Percentiles rank a stretch among this genome's conserved stretches.
Evolutionary conservation across 2,329 filamentous ascomycete genomes (phyloP).

Genomic region (Aspergillus pseudoglaucus): DNA sequence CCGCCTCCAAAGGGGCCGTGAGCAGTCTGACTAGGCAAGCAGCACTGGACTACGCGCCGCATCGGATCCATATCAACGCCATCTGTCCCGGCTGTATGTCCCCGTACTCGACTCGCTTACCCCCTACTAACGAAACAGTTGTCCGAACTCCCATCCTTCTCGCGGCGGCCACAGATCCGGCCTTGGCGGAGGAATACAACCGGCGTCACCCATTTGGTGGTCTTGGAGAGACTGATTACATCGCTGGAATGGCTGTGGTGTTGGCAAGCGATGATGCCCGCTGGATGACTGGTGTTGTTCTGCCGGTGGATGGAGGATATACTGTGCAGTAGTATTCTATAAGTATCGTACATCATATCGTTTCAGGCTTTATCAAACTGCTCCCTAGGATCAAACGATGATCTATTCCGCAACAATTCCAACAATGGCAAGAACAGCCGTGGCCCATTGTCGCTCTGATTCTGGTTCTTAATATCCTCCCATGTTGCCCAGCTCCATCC

Average conservation of each 20-base stretch:
- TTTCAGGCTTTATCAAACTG: neutral
- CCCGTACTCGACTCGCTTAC: slow-evolving; percentile 8
- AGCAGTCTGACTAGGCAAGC: slow-evolving; percentile 2
- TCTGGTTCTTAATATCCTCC: slow-evolving; percentile 35
- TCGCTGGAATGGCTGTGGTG: slow-evolving; percentile 38
- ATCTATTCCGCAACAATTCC: neutral
- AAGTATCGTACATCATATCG: neutral
- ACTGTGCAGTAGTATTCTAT: slow-evolving; percentile 13
- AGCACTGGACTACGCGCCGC: slow-evolving; percentile 7
- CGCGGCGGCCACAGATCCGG: neutral
- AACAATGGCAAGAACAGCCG: neutral
- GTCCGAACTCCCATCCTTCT: slow-evolving; percentile 3
- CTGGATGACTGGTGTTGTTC: slow-evolving; percentile 41
- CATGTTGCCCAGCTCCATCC: slow-evolving; percentile 50
- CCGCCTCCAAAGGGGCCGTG: slow-evolving; percentile 17
- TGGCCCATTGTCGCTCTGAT: neutral
- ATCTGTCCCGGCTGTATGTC: slow-evolving; percentile 18
- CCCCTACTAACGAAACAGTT: slow-evolving; percentile 8
- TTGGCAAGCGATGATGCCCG: slow-evolving; percentile 42
- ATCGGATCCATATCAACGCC: slow-evolving; percentile 7
- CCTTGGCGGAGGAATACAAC: slow-evolving; percentile 3
- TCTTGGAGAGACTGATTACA: slow-evolving; percentile 26
- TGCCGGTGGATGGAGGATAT: slow-evolving; percentile 45
- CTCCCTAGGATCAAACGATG: neutral
- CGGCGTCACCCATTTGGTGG: slow-evolving; percentile 21